A percentile compares a stretch with the other conserved stretches of the same genome.
phyloP scores from a whole-genome alignment of 1,139 yeast genomes.

The Pichia sp. region DNA sequence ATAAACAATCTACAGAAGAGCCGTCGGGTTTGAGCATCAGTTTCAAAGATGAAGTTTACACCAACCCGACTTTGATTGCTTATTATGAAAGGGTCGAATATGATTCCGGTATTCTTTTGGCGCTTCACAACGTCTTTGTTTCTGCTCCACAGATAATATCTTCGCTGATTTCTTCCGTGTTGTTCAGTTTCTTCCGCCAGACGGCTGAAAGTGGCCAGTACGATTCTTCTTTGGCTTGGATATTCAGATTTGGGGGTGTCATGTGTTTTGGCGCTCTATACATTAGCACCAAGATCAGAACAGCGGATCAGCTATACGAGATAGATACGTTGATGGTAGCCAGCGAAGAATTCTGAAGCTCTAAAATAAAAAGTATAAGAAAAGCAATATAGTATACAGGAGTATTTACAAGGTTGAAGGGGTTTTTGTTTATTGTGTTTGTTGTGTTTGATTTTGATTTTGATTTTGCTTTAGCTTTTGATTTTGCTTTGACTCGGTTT shows the following conservation, averaged over 20 bases:
- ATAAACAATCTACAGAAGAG: slow-evolving; percentile 9
- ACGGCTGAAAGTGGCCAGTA: slow-evolving; percentile 15
- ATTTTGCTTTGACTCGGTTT: too few species aligned
- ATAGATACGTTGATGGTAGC: slow-evolving; percentile 26
- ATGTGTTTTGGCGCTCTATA: slow-evolving; percentile 34
- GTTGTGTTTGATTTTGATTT: too few species aligned
- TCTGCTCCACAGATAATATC: slow-evolving; percentile 42
- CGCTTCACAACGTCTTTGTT: slow-evolving; percentile 41
- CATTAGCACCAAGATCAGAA: slow-evolving; percentile 28
- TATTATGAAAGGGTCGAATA: slow-evolving; percentile 31
- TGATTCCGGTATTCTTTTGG: slow-evolving; percentile 40
- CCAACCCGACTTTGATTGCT: slow-evolving; percentile 13
- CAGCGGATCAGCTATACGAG: slow-evolving; percentile 25
- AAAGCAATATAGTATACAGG: background rate
- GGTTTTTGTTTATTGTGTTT: too few species aligned
- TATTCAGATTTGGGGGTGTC: slow-evolving; percentile 38
- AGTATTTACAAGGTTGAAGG: too few species aligned
- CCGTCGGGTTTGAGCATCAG: too few species aligned
- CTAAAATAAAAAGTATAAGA: background rate
- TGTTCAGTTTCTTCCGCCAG: slow-evolving; percentile 28
- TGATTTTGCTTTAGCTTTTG: too few species aligned
- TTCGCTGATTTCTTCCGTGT: slow-evolving; percentile 32
- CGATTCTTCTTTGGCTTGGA: slow-evolving; percentile 38
- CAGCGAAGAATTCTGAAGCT: slow-evolving; percentile 37
- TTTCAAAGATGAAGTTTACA: slow-evolving; percentile 13